A percentile compares a stretch with the other conserved stretches of the same genome.
phyloP scores from a whole-genome alignment of 192 early-diverging fungal genomes.

The Linnemannia elongata region DNA sequence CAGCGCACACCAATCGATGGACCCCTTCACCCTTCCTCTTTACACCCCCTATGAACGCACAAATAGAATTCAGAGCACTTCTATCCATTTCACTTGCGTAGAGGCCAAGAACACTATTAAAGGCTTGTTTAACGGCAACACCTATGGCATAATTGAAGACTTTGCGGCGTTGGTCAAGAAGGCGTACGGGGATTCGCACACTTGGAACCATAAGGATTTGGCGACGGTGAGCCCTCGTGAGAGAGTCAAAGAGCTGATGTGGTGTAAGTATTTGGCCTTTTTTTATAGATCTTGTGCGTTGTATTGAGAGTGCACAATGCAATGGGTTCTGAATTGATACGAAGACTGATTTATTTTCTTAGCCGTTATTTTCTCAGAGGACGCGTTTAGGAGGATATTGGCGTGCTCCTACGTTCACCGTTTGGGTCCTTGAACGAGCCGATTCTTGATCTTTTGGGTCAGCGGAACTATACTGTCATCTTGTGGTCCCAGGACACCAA shows the following conservation, averaged over 20 bases:
- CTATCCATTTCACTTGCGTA: too few species aligned
- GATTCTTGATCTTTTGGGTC: constrained; percentile 7
- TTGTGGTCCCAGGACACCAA: constrained; percentile 6
- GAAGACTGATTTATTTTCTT: not conserved
- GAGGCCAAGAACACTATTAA: too few species aligned
- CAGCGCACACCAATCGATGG: too few species aligned
- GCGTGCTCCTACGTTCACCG: constrained; percentile 7
- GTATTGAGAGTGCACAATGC: too few species aligned
- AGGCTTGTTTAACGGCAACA: constrained; percentile 44
- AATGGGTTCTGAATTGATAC: too few species aligned
- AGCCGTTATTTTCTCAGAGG: constrained; percentile 10
- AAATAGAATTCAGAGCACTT: too few species aligned
- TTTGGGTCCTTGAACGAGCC: constrained; percentile 4
- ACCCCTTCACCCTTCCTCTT: too few species aligned
- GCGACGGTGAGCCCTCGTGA: not conserved
- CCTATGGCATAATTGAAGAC: constrained; percentile 24
- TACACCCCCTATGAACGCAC: too few species aligned
- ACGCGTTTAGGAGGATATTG: constrained; percentile 11
- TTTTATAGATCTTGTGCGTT: too few species aligned
- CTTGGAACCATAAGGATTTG: constrained; percentile 60
- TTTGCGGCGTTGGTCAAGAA: constrained; percentile 38
- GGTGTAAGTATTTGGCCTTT: constrained; percentile 26
- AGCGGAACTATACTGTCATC: constrained; percentile 12
- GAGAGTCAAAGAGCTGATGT: not conserved
- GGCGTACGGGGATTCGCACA: constrained; percentile 58